Conservation (phyloP, 83 land plant genomes). For the Diphasiastrum complanatum region DNA sequence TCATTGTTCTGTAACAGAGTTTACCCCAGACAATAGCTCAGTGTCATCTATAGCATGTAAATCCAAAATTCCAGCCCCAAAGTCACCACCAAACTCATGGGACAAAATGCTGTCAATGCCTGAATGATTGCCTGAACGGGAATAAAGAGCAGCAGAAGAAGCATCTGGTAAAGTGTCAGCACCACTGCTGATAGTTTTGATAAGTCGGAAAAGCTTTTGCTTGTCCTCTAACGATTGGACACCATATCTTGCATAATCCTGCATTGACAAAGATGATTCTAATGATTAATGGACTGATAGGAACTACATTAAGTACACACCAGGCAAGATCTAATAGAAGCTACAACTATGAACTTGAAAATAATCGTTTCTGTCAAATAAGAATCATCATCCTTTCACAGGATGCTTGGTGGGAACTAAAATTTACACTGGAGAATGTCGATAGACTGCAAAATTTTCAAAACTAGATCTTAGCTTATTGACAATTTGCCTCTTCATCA, state of each 20-base stretch:
- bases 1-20: too few species aligned
- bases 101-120: slow-evolving; percentile 68
- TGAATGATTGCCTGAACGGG: slow-evolving; percentile 27
- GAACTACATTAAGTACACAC: neutral
- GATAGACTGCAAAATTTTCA: too few species aligned
- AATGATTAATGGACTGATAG: neutral
- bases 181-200: slow-evolving; percentile 36
- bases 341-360: neutral
- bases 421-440: too few species aligned
- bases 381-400: neutral
- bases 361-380: neutral
- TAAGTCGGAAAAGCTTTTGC: slow-evolving; percentile 31
- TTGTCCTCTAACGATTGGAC: slow-evolving; percentile 32
- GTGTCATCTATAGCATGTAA: slow-evolving; percentile 91
- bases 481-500: too few species aligned
- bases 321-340: neutral
- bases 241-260: slow-evolving; percentile 38
- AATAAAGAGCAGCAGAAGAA: slow-evolving; percentile 26
- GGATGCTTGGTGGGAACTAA: neutral
- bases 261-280: neutral
- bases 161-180: slow-evolving; percentile 27
- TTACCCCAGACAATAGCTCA: slow-evolving; percentile 79
- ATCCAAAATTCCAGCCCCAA: slow-evolving; percentile 90
- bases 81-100: slow-evolving; percentile 83
- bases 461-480: too few species aligned